Evolutionary conservation across 2,329 filamentous ascomycete genomes (phyloP).

Genomic region (Claviceps capensis): DNA sequence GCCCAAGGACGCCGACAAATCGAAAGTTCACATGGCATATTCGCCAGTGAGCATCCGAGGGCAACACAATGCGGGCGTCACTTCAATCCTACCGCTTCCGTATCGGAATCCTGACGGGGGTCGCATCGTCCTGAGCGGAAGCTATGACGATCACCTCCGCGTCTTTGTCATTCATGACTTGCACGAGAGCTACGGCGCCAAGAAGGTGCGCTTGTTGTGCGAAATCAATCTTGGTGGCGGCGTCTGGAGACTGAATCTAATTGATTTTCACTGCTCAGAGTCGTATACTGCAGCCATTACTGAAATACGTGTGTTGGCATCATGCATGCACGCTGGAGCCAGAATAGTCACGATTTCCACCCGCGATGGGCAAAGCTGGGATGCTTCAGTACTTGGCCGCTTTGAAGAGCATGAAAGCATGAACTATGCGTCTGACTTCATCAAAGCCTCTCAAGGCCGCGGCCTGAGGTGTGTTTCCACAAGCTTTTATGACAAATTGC

Average conservation of each 20-base stretch:
- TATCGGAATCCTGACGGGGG: constrained; percentile 26
- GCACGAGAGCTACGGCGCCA: constrained; percentile 24
- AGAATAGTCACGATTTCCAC: constrained; percentile 42
- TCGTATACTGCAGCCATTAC: constrained; percentile 13
- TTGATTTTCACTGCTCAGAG: constrained; percentile 21
- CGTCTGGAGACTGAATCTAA: constrained; percentile 71
- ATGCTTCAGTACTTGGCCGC: constrained; percentile 49
- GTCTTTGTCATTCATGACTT: constrained; percentile 41
- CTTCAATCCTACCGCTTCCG: constrained; percentile 63
- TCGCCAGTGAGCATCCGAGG: constrained; percentile 23
- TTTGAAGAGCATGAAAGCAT: constrained; percentile 87
- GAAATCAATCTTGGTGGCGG: constrained; percentile 60
- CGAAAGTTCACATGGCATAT: constrained; percentile 5
- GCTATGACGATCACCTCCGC: constrained; percentile 77
- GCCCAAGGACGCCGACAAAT: constrained; percentile 6
- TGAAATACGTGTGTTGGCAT: constrained; percentile 51
- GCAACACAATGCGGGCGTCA: constrained; percentile 71
- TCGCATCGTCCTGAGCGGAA: constrained; percentile 64
- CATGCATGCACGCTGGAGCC: constrained; percentile 85
- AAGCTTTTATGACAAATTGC: constrained; percentile 61
- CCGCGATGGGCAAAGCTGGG: constrained; percentile 32
- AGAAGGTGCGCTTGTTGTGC: constrained; percentile 39
- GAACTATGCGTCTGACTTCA: constrained; percentile 79
- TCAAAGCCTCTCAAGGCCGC: constrained; percentile 21
- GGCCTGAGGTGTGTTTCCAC: constrained; percentile 46